Evolutionary conservation across 768 basidiomycete genomes (phyloP), one percentile per base, ranked within the genome.

Genomic region (Mycena latifolia): DNA sequence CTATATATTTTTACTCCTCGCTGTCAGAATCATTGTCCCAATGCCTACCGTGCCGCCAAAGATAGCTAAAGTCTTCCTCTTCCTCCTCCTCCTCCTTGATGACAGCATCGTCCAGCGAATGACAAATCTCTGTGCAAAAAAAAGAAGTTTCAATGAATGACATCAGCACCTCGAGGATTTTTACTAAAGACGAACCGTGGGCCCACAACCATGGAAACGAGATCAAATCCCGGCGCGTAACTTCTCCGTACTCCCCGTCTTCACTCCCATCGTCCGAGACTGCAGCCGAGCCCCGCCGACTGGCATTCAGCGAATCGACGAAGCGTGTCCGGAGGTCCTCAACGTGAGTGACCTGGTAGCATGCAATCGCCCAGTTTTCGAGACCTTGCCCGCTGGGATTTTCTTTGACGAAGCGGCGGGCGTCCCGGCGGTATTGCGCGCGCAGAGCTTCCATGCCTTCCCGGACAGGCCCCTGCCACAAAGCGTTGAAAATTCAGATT

Each of bases 131-230:
- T 67, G 51, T 28, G 17, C 17, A 28, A 8, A 17, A 12, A 18
- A 28, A 29, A 31, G 2, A 20, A 14, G 6, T 17, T 20, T 31
- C 8, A 35, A 14, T 7, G 33, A 35, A 35, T n/a, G n/a, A n/a
- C n/a, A n/a, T n/a, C n/a, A n/a, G n/a, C n/a, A n/a, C n/a, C n/a
- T n/a, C 8, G 15, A 20, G 12, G 3, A 28, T 31, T 35, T 14
- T 7, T 35, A 14, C 7, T 15, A 25, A 25, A 8, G 28, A 63
- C 69, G 39, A 12, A 66, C 69, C 69, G 3, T 66, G 69, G 0
- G 69, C 66, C 69, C 69, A 70, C 37, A 70, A 35, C 69, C 69
- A 70, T 1, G 69, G 69, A 37, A 67, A 70, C 4, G 69, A 70
- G 3, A 67, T 67, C 60, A 70, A 25, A 7, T 67, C 66, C 29